Conservation (phyloP, 352 stramenopile genomes). For the Phytophthora pistaciae region DNA sequence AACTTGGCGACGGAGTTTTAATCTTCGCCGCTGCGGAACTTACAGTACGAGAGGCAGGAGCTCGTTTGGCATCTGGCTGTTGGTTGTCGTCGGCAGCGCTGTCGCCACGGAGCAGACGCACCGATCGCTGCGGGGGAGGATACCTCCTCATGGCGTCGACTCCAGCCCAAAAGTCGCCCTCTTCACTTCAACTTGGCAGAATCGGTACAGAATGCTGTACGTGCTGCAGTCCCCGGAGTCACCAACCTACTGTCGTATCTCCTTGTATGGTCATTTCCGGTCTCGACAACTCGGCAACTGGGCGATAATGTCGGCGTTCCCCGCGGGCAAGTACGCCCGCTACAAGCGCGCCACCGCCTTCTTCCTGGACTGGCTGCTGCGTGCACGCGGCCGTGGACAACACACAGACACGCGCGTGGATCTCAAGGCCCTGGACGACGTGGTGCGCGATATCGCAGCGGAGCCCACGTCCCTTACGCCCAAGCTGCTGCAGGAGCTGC, state of each 20-base stretch:
- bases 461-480: conserved; percentile 19
- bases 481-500: conserved; percentile 22
- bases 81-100: conserved; percentile 8
- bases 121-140: conserved; percentile 11
- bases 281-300: too few relatives aligned
- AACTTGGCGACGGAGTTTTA: conserved; percentile 6
- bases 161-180: too few relatives aligned
- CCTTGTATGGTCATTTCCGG: too few relatives aligned
- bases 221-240: too few relatives aligned
- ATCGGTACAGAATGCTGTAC: too few relatives aligned
- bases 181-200: too few relatives aligned
- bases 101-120: conserved; percentile 13
- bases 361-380: conserved; percentile 26
- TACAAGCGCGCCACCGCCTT: conserved; percentile 25
- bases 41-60: neutral
- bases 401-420: conserved; percentile 3
- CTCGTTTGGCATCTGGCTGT: neutral
- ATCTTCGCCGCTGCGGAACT: neutral
- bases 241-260: too few relatives aligned
- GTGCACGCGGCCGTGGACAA: conserved; percentile 6
- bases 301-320: conserved; percentile 2
- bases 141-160: neutral
- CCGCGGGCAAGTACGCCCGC: conserved; percentile 14
- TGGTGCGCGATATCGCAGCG: conserved; percentile 18
- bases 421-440: conserved; percentile 2